Base-by-base conservation (phyloP, 2,329 filamentous ascomycete genomes). In the Colletotrichum tanaceti region DNA sequence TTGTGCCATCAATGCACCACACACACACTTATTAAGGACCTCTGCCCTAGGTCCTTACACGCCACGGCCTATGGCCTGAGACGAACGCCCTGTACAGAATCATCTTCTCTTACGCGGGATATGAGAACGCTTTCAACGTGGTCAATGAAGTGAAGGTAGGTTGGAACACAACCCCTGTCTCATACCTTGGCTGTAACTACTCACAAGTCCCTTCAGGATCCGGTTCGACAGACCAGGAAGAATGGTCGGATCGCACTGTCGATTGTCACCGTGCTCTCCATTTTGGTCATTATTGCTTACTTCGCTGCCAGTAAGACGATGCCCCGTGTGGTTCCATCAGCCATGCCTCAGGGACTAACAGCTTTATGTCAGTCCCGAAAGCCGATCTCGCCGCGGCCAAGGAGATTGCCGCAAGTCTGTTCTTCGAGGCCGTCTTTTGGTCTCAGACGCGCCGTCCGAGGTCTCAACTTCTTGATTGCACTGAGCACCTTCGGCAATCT, bases 401-500 rank as follows among this genome's bases (percentile, higher is more conserved):
- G 4, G 24, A 50, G 11, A 32, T 32, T 9, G 47, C 47, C 1
- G 47, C 47, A 16, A 50, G 47, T 20, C 18, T 50, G 20, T 50
- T 50, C 47, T 50, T 50, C 24, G 6, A 28, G 64, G 83, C 84
- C 0, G 84, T 88, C 0, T n/a, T 89, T 90, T 63, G 87, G 87
- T 0, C 75, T 76, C 2, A n/a, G 73, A 77, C 1, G 84, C 85
- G 2, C 81, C 84, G 1, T 81, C 80, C 4, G 58, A 14, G 87
- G 82, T 0, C 77, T 90, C n/a, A 89, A 89, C 69, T 82, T 89
- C 9, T 78, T 88, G 0, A 86, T 89, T 13, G 80, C 85, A 1
- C 73, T 89, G 1, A 86, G 84, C 67, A 83, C 87, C 0, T 89
- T 88, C 65, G 87, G 87, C 0, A 90, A 89, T 35, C 75, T 90